A percentile compares a stretch with the other conserved stretches of the same genome.
Evolutionary conservation across 768 basidiomycete genomes (phyloP).

Genomic region (Tephrocybe sp.): DNA sequence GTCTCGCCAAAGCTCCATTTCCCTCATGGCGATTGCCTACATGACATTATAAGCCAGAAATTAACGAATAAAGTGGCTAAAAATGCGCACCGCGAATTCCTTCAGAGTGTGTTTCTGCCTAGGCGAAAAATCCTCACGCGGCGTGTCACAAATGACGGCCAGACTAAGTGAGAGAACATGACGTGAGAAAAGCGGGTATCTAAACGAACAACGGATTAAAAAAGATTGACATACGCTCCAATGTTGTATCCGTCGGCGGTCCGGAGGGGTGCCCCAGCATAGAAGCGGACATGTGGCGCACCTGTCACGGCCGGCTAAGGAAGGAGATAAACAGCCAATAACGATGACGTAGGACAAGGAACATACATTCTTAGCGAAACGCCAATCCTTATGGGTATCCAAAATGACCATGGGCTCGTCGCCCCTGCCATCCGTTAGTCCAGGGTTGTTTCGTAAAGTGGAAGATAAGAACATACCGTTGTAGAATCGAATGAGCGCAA

Average conservation of each 20-base stretch:
- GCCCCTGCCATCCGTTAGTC: constrained; percentile 41
- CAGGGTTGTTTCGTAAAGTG: constrained; percentile 1
- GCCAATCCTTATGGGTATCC: constrained; percentile 82
- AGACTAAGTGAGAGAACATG: constrained; percentile 42
- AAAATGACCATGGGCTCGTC: constrained; percentile 88
- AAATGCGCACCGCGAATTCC: constrained; percentile 74
- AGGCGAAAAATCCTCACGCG: constrained; percentile 83
- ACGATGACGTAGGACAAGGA: not conserved
- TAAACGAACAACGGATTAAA: not conserved
- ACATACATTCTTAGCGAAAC: constrained; percentile 81
- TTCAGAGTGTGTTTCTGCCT: constrained; percentile 90
- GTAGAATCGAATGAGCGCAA: constrained; percentile 81
- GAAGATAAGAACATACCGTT: constrained; percentile 46
- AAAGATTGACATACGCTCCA: constrained; percentile 56
- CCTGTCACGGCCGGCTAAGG: constrained; percentile 70
- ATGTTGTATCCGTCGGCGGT: constrained; percentile 91
- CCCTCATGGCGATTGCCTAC: constrained; percentile 87
- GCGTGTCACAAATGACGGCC: constrained; percentile 81
- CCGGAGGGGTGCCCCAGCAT: constrained; percentile 87
- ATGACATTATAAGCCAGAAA: not conserved
- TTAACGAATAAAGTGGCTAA: not conserved
- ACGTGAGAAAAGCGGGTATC: not conserved
- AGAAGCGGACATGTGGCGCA: constrained; percentile 75
- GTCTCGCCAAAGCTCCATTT: constrained; percentile 94
- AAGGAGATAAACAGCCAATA: not conserved